These are phyloP conservation scores for Wilcoxina mikolae DNA, from an alignment of 495 filamentous ascomycete genomes.

Conservation along the genomic window DNA sequence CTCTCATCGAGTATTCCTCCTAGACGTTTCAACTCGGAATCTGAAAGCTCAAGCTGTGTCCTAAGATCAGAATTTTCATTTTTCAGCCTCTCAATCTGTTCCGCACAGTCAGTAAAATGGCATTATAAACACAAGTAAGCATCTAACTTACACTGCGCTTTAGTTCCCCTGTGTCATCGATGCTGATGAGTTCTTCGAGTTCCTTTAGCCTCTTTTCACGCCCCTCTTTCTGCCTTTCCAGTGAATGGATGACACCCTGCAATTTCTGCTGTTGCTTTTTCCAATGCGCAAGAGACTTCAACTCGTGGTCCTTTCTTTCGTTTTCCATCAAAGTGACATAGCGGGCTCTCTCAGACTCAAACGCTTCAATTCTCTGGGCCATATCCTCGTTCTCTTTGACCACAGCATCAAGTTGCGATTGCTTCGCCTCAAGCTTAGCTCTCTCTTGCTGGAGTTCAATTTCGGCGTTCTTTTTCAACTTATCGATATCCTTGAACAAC, in stretches of 20 bases:
- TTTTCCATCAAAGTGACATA: slow-evolving; percentile 14
- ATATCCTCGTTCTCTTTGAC: neutral
- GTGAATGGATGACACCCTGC: neutral
- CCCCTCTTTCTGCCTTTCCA: neutral
- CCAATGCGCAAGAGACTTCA: neutral
- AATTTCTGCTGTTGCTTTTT: neutral
- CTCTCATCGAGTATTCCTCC: too few species aligned
- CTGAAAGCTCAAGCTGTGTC: neutral
- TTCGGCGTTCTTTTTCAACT: slow-evolving; percentile 11
- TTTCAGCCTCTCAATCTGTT: neutral
- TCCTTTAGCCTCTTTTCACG: neutral
- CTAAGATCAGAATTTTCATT: neutral
- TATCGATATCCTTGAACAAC: slow-evolving; percentile 8
- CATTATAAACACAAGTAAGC: neutral
- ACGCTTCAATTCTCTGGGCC: slow-evolving; percentile 11
- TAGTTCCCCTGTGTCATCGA: too few species aligned
- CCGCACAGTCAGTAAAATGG: neutral
- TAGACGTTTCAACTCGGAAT: neutral
- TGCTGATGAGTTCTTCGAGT: neutral
- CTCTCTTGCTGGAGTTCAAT: neutral
- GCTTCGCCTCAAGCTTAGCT: slow-evolving; percentile 5
- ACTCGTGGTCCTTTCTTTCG: slow-evolving; percentile 9
- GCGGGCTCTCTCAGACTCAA: slow-evolving; percentile 15
- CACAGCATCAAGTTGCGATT: slow-evolving; percentile 10
- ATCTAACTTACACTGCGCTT: neutral